A percentile compares a stretch with the other conserved stretches of the same genome.
Conservation (phyloP, 1,284 basidiomycete genomes). For the Cryptococcus wingfieldii region DNA sequence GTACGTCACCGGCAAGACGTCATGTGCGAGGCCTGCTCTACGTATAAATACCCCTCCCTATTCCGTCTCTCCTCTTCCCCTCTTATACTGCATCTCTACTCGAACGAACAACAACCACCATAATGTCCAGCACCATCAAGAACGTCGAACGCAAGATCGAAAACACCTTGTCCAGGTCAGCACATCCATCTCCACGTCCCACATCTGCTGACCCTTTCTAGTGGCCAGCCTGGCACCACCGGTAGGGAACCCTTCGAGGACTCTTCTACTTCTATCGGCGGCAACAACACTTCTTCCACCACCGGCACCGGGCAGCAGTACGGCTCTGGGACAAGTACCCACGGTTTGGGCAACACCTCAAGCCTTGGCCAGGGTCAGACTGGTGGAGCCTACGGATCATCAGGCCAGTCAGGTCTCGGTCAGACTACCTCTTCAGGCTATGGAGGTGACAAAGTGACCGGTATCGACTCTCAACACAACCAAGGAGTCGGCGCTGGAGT, state of each 20-base stretch:
- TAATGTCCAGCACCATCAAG: slow-evolving; percentile 7
- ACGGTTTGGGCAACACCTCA: neutral
- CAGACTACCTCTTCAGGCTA: too few species aligned
- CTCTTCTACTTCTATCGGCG: slow-evolving; percentile 3
- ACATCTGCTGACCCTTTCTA: neutral
- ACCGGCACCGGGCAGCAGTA: neutral
- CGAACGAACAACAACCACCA: neutral
- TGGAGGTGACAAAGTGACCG: neutral
- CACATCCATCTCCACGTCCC: neutral
- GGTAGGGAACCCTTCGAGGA: slow-evolving; percentile 34
- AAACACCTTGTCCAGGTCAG: slow-evolving; percentile 13
- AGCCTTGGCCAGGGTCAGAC: too few species aligned
- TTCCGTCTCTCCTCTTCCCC: neutral
- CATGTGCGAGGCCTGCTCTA: too few species aligned
- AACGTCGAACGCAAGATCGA: slow-evolving; percentile 15
- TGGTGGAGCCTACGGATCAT: too few species aligned
- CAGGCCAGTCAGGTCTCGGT: too few species aligned
- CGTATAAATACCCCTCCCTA: neutral
- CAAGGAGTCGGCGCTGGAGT: neutral
- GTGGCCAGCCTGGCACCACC: slow-evolving; percentile 29
- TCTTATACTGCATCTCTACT: neutral
- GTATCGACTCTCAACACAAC: neutral
- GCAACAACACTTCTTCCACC: slow-evolving; percentile 9
- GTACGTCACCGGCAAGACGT: too few species aligned
- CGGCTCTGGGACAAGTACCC: too few species aligned